Base-by-base conservation (phyloP, 1,284 basidiomycete genomes). In the Moniliella sp. region DNA sequence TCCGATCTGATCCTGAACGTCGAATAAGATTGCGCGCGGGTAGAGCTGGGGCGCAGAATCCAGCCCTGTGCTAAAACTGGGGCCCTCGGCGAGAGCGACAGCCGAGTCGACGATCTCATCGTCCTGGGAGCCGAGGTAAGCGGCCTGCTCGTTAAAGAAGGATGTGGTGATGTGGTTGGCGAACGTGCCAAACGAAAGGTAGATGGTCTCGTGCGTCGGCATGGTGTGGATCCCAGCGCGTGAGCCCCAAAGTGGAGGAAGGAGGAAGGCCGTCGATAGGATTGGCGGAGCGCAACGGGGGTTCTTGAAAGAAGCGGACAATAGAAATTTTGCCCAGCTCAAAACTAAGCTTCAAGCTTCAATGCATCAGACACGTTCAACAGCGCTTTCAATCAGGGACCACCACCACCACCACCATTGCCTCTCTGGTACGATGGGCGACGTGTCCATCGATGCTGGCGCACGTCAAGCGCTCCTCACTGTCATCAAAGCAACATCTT, bases 121-220 rank as follows among this genome's bases (percentile, higher is more conserved):
- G 3, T 31, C 15, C 1, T 31, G n/a, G 21, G 12, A 18, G 18
- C 23, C 16, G 30, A 31, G 52, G 37, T 57, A 55, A 14, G 45
- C 40, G 27, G 52, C 42, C 21, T 57, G 54, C 27, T 48, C 33
- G 31, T 57, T 57, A 48, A 50, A 57, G 27, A 50, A 57, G 35
- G 55, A 50, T 9, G 52, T 53, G 5, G 53, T 36, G 26, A 51
- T 44, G 39, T 53, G 46, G 28, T 53, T 50, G 23, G 54, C 42
- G 29, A 50, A 38, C 9, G 45, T 40, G 21, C 54, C 54, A 18
- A 57, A 50, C 12, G 52, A 48, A 32, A 57, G 40, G 10, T 35
- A 4, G 29, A 13, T 31, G 28, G 15, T 13, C 14, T 3, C 18
- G 18, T 31, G 28, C 15, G 11, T 7, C 5, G 14, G 3, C 14